Percentiles rank a stretch among this genome's conserved stretches.
phyloP scores from a whole-genome alignment of 257 asterid genomes.

The Gentiana macrophylla region DNA sequence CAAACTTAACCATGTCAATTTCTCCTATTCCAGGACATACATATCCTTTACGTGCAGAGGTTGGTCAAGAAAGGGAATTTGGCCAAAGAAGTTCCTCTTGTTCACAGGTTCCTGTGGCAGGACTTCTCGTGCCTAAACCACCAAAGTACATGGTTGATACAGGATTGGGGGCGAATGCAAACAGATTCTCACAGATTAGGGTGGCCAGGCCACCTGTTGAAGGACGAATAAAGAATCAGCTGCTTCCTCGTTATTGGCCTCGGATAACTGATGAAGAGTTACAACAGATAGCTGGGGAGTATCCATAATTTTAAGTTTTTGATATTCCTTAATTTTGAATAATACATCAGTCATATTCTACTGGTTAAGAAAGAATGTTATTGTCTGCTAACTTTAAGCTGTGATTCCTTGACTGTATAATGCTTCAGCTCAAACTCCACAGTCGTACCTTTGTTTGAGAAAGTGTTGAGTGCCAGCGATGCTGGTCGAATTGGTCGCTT shows the following conservation, averaged over 20 bases:
- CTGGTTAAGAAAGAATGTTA: background rate
- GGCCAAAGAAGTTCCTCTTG: constrained; percentile 35
- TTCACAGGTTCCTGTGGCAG: constrained; percentile 49
- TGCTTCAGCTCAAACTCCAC: constrained; percentile 73
- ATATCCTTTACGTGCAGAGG: constrained; percentile 22
- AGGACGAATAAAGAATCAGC: constrained; percentile 82
- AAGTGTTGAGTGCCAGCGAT: constrained; percentile 98
- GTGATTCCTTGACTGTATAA: constrained; percentile 39
- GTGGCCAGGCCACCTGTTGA: constrained; percentile 95
- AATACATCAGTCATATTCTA: background rate
- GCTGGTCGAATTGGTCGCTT: constrained; percentile 98
- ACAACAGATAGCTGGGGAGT: constrained; percentile 96
- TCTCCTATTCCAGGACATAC: constrained; percentile 35
- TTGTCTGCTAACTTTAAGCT: constrained; percentile 1
- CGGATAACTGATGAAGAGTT: constrained; percentile 91
- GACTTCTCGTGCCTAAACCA: constrained; percentile 62
- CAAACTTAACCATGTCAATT: constrained; percentile 71
- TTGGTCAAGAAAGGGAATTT: constrained; percentile 45
- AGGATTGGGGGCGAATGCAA: constrained; percentile 42
- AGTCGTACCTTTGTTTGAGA: constrained; percentile 82
- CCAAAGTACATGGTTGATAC: constrained; percentile 40
- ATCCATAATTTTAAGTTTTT: constrained; percentile 38
- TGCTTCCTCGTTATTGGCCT: constrained; percentile 99
- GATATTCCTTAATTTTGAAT: background rate
- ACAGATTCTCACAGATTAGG: constrained; percentile 53